Conservation (phyloP, 2,329 filamentous ascomycete species). For the Rutstroemia sp. region DNA sequence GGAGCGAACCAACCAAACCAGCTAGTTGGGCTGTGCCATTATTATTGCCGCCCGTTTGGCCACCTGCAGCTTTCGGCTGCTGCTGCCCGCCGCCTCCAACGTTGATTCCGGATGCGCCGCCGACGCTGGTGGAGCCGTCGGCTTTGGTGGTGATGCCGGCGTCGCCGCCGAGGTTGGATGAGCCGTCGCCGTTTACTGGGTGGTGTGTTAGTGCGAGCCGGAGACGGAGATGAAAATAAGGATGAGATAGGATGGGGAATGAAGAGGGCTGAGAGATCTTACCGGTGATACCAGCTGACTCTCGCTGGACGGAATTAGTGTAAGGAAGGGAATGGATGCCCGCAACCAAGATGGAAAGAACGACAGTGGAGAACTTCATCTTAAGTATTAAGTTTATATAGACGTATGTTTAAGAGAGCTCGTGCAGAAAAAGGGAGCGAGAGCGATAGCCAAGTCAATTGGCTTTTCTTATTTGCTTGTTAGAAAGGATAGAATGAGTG, state of each 20-base stretch:
- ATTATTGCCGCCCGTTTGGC: background rate
- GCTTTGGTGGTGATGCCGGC: constrained; percentile 2
- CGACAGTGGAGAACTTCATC: constrained; percentile 4
- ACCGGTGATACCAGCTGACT: constrained; percentile 4
- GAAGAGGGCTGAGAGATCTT: background rate
- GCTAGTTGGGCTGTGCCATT: background rate
- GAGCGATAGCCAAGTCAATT: background rate
- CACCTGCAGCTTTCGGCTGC: background rate
- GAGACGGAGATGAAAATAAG: too few species aligned
- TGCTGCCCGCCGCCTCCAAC: background rate
- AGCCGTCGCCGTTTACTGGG: background rate
- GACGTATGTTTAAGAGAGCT: background rate
- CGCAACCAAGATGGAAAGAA: background rate
- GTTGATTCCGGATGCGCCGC: constrained; percentile 2
- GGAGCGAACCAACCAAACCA: background rate
- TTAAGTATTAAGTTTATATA: background rate
- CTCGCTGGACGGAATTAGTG: background rate
- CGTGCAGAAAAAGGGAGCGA: background rate
- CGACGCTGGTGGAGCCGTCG: background rate
- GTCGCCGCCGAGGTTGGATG: background rate
- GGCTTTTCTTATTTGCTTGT: background rate
- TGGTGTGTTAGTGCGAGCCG: background rate
- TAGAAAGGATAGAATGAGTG: background rate
- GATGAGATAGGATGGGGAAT: background rate
- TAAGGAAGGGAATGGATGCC: constrained; percentile 4